Conservation (phyloP, 2,329 filamentous ascomycete genomes). For the Ophiostoma sp. region DNA sequence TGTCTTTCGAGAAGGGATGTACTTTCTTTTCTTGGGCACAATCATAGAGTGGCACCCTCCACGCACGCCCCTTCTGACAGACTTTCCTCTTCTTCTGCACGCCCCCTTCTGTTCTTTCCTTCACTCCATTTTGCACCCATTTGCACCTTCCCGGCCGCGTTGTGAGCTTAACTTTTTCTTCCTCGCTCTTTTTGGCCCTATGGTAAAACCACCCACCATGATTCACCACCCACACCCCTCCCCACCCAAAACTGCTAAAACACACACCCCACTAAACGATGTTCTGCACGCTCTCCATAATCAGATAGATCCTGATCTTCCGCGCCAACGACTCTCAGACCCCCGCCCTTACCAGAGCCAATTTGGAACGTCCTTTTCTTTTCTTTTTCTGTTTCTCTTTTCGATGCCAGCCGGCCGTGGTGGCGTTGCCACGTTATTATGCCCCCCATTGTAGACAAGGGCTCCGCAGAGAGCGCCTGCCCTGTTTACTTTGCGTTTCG, state of each 20-base stretch:
- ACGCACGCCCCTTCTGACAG: not conserved
- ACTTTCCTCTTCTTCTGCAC: not conserved
- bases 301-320: conserved; percentile 23
- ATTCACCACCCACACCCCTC: not conserved
- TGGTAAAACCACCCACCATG: not conserved
- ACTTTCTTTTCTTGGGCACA: conserved; percentile 18
- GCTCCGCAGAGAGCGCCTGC: not conserved
- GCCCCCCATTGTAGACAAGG: conserved; percentile 1
- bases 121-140: not conserved
- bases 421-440: conserved; percentile 22
- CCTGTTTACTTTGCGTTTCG: conserved; percentile 6
- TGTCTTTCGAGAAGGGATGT: conserved; percentile 5
- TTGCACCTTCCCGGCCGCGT: conserved; percentile 7
- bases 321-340: conserved; percentile 17
- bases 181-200: not conserved
- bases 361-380: conserved; percentile 4
- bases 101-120: not conserved
- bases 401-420: not conserved
- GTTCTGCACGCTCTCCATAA: conserved; percentile 15
- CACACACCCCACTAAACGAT: conserved; percentile 4
- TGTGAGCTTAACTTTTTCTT: conserved; percentile 13
- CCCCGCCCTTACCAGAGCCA: conserved; percentile 19
- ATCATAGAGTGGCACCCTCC: not conserved
- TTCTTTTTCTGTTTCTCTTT: conserved; percentile 13
- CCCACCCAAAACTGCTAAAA: not conserved